Evolutionary conservation across 352 stramenopile species (phyloP).

Genomic region (Phytophthora podocarpi): DNA sequence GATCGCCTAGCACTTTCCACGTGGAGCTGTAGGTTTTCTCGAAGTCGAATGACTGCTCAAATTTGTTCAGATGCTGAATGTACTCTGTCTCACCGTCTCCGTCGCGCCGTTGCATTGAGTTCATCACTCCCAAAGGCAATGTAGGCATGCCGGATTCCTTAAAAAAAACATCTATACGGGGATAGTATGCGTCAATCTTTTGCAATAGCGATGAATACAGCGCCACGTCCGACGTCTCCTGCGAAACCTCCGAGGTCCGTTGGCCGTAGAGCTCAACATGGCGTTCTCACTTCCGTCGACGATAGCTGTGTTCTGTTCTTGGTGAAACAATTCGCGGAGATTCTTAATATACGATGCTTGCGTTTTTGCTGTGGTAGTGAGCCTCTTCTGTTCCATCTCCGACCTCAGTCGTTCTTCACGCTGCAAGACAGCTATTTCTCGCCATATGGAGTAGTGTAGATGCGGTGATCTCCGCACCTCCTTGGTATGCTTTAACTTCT

Average conservation of each 20-base stretch:
- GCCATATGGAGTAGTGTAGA: background rate
- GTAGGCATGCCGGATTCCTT: constrained; percentile 1
- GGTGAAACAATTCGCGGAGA: background rate
- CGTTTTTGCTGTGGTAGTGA: background rate
- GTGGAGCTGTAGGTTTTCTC: background rate
- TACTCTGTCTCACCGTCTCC: constrained; percentile 4
- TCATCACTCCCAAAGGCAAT: background rate
- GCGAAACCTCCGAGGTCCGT: background rate
- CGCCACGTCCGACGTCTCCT: background rate
- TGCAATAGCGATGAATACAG: background rate
- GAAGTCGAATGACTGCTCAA: constrained; percentile 2
- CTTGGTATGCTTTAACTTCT: background rate
- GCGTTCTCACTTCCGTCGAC: background rate
- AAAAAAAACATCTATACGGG: background rate
- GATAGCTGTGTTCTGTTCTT: background rate
- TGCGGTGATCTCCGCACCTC: background rate
- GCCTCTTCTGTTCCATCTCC: constrained; percentile 4
- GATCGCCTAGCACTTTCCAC: constrained; percentile 2
- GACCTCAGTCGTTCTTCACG: background rate
- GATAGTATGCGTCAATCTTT: constrained; percentile 10
- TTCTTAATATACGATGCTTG: constrained; percentile 7
- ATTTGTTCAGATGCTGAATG: constrained; percentile 6
- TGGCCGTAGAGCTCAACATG: background rate
- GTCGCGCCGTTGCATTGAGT: background rate
- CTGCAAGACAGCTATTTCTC: background rate